Evolutionary conservation across 257 asterid species (phyloP).

Genomic region (Rubia yunnanensis): DNA sequence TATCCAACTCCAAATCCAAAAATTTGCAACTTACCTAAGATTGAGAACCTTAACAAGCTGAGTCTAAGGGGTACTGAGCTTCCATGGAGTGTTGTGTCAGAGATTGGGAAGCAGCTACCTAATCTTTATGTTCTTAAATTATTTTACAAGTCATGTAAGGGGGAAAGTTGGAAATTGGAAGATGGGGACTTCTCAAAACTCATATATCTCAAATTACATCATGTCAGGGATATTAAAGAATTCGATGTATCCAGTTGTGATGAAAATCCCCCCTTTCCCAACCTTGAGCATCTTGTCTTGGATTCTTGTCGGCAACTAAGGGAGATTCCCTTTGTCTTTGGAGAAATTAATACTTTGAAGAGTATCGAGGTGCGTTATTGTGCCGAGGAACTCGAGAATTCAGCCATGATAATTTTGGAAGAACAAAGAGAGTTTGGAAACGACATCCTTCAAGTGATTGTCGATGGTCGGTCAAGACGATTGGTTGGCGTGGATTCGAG

Average conservation of each 20-base stretch:
- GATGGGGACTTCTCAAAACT: constrained; percentile 4
- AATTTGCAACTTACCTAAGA: background rate
- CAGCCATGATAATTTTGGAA: too few relatives aligned
- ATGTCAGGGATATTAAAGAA: background rate
- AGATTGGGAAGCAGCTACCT: background rate
- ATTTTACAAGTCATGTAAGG: background rate
- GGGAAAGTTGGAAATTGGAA: background rate
- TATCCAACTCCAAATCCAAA: too few relatives aligned
- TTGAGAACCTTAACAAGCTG: background rate
- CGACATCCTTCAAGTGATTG: too few relatives aligned
- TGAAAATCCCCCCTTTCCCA: background rate
- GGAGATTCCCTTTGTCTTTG: background rate
- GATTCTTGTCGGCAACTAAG: background rate
- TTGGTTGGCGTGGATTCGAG: too few relatives aligned
- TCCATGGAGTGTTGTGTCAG: background rate
- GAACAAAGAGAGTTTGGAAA: too few relatives aligned
- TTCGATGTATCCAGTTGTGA: background rate
- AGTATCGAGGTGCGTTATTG: too few relatives aligned
- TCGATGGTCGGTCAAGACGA: too few relatives aligned
- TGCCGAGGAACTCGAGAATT: too few relatives aligned
- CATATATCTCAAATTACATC: background rate
- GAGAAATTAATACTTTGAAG: background rate
- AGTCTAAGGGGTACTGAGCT: background rate
- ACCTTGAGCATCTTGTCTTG: background rate
- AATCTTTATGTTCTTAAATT: constrained; percentile 10